phyloP scores from a whole-genome alignment of 306 rosid species.

The Trifolium dubium region DNA sequence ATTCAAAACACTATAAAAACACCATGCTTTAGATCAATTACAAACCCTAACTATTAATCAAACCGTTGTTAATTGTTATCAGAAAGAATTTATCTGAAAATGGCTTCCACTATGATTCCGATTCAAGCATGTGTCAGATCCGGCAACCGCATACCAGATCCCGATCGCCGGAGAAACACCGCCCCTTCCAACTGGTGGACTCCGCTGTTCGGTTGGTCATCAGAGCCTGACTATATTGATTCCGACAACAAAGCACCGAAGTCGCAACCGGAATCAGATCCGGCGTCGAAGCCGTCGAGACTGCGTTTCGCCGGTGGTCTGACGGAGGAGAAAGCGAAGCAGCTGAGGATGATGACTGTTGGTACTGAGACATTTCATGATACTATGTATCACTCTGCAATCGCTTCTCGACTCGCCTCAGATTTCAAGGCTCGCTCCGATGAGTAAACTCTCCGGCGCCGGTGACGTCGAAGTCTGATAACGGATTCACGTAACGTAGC shows the following conservation, averaged over 20 bases:
- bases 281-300: conserved; percentile 37
- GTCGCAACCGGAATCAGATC: conserved; percentile 32
- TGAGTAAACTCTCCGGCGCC: conserved; percentile 38
- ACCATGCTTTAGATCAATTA: not conserved
- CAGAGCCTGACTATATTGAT: conserved; percentile 86
- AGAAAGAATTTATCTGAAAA: conserved; percentile 22
- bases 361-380: conserved; percentile 74
- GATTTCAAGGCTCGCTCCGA: conserved; percentile 66
- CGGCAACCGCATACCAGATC: conserved; percentile 45
- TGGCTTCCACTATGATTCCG: conserved; percentile 61
- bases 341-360: conserved; percentile 68
- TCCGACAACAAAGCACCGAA: conserved; percentile 36
- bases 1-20: conserved; percentile 43
- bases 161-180: conserved; percentile 46
- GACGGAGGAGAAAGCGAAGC: conserved; percentile 89
- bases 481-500: not conserved
- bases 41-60: conserved; percentile 2
- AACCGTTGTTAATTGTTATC: conserved; percentile 25
- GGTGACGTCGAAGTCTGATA: not conserved
- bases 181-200: conserved; percentile 77
- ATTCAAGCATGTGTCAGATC: conserved; percentile 56
- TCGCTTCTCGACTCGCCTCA: conserved; percentile 88
- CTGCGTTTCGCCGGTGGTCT: conserved; percentile 70
- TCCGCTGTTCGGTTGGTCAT: conserved; percentile 80
- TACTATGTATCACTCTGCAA: conserved; percentile 92